phyloP scores from a whole-genome alignment of 129 eudicot species.

The Centaurea solstitialis region DNA sequence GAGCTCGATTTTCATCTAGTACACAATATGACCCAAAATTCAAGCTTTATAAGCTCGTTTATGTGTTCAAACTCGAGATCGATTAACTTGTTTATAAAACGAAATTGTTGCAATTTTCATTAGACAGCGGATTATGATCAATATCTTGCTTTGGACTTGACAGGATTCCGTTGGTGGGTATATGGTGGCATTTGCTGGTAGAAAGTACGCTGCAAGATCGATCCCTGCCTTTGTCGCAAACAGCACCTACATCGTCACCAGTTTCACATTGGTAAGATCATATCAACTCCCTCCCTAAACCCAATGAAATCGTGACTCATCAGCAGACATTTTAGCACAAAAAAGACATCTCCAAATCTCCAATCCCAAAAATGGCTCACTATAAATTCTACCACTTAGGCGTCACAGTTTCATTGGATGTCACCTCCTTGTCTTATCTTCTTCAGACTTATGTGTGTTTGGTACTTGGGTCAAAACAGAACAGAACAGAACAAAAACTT shows the following conservation, averaged over 20 bases:
- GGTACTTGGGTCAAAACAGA: too few relatives aligned
- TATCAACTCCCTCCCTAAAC: constrained; percentile 5
- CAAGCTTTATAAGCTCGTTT: neutral
- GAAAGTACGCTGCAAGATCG: constrained; percentile 96
- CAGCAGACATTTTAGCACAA: neutral
- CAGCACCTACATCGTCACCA: constrained; percentile 64
- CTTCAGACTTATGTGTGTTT: neutral
- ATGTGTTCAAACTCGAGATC: neutral
- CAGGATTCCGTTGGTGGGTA: constrained; percentile 85
- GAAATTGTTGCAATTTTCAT: neutral
- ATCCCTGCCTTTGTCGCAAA: constrained; percentile 89
- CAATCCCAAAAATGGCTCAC: neutral
- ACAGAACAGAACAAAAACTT: neutral
- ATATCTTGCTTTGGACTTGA: neutral
- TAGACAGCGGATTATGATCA: neutral
- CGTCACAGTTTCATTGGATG: constrained; percentile 15
- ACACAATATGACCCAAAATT: neutral
- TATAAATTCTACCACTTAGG: constrained; percentile 3
- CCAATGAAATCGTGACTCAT: constrained; percentile 1
- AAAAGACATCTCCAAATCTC: neutral
- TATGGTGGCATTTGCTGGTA: constrained; percentile 99
- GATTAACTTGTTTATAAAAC: neutral
- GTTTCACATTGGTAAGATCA: constrained; percentile 85
- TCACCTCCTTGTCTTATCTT: neutral
- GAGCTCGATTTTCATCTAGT: neutral